These are phyloP conservation scores for Arthrocladium fulminans DNA, from an alignment of 2,329 filamentous ascomycete genomes.

Conservation along the genomic window DNA sequence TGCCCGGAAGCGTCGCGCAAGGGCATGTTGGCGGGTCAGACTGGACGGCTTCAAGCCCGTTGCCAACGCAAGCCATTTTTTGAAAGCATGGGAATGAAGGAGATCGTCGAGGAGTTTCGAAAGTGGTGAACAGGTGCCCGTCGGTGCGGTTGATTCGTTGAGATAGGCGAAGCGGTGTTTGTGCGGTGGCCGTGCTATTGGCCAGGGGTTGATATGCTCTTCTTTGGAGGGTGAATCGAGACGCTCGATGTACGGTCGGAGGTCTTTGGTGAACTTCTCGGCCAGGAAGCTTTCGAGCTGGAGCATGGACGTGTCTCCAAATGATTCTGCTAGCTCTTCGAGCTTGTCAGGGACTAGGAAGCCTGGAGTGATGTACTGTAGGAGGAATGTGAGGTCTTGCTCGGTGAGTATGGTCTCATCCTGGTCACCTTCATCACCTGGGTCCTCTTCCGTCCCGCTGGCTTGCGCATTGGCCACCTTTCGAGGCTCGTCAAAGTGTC, in stretches of 20 bases:
- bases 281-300: conserved; percentile 71
- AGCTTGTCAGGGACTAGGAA: conserved; percentile 90
- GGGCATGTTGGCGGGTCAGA: conserved; percentile 62
- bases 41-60: conserved; percentile 55
- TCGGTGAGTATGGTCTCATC: conserved; percentile 59
- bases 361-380: conserved; percentile 80
- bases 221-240: conserved; percentile 29
- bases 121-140: conserved; percentile 46
- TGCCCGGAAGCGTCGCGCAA: conserved; percentile 79
- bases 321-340: conserved; percentile 69
- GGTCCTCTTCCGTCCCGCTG: conserved; percentile 25
- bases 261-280: conserved; percentile 62
- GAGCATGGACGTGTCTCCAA: conserved; percentile 74
- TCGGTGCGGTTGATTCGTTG: conserved; percentile 26
- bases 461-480: conserved; percentile 28
- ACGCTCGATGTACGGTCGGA: conserved; percentile 63
- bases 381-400: conserved; percentile 75
- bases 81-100: conserved; percentile 76
- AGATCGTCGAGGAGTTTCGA: conserved; percentile 73
- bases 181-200: conserved; percentile 77
- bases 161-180: conserved; percentile 85
- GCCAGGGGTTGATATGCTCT: conserved; percentile 43
- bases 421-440: conserved; percentile 29
- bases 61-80: conserved; percentile 77
- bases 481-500: conserved; percentile 32